phyloP scores from a whole-genome alignment of 306 rosid species.

The Luffa acutangula region DNA sequence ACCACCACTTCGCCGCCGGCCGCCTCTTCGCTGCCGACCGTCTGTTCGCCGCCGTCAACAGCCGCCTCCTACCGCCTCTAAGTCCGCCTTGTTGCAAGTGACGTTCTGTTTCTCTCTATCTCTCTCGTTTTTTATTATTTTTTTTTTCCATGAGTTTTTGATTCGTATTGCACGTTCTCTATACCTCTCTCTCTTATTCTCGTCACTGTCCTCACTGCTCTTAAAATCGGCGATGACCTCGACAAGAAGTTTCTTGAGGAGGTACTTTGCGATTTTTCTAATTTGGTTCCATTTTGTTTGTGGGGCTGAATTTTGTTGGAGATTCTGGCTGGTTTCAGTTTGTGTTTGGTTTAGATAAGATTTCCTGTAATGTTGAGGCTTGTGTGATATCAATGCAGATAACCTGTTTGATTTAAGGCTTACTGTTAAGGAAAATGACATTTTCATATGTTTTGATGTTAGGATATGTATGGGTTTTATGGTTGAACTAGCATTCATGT shows the following conservation, averaged over 20 bases:
- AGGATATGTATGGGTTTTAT: not conserved
- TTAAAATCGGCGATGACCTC: conserved; percentile 49
- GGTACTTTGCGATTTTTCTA: conserved; percentile 23
- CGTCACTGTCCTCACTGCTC: conserved; percentile 48
- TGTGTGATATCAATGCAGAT: not conserved
- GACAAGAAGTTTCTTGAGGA: conserved; percentile 64
- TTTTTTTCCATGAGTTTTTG: too few relatives aligned
- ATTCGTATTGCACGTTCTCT: conserved; percentile 9
- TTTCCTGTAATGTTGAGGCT: not conserved
- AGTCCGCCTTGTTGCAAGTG: too few relatives aligned
- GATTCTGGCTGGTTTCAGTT: not conserved
- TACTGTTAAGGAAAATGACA: not conserved
- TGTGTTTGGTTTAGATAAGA: not conserved
- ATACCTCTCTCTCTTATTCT: conserved; percentile 57
- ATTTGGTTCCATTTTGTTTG: not conserved
- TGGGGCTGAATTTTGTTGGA: not conserved
- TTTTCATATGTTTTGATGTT: too few relatives aligned
- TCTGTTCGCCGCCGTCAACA: too few relatives aligned
- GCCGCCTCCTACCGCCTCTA: too few relatives aligned
- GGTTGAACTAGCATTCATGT: not conserved
- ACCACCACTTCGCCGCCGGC: too few relatives aligned
- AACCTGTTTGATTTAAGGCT: not conserved
- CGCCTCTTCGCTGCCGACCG: too few relatives aligned
- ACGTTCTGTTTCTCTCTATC: too few relatives aligned
- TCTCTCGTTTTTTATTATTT: too few relatives aligned